Evolutionary conservation across 352 stramenopile genomes (phyloP).

Genomic region (Thalassiosira livingstoniorum): DNA sequence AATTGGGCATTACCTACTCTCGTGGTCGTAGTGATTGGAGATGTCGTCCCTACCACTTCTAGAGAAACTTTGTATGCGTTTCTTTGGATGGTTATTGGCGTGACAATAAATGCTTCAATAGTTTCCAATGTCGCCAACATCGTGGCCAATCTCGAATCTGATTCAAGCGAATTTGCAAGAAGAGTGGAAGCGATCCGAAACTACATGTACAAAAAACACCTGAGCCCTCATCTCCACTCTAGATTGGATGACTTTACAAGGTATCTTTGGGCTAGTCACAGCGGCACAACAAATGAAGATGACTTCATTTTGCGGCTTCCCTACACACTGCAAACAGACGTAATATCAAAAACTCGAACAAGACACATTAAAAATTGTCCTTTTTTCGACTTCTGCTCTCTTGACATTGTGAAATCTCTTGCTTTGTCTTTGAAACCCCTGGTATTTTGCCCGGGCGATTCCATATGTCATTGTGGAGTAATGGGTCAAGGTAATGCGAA

Average conservation of each 20-base stretch:
- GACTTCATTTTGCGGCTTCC: slow-evolving; percentile 66
- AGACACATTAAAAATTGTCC: slow-evolving; percentile 65
- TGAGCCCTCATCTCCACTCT: slow-evolving; percentile 52
- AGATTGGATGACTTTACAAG: slow-evolving; percentile 69
- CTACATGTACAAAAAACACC: slow-evolving; percentile 71
- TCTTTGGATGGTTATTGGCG: slow-evolving; percentile 78
- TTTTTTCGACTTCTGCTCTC: slow-evolving; percentile 77
- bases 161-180: slow-evolving; percentile 66
- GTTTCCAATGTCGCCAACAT: slow-evolving; percentile 83
- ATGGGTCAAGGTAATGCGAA: slow-evolving; percentile 49
- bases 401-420: slow-evolving; percentile 73
- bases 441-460: slow-evolving; percentile 70
- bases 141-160: slow-evolving; percentile 75
- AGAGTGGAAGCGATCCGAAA: slow-evolving; percentile 77
- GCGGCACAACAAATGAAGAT: slow-evolving; percentile 52
- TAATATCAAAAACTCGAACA: slow-evolving; percentile 54
- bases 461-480: slow-evolving; percentile 74
- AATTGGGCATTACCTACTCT: slow-evolving; percentile 85
- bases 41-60: slow-evolving; percentile 76
- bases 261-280: slow-evolving; percentile 61
- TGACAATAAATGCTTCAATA: slow-evolving; percentile 82
- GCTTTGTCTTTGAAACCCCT: slow-evolving; percentile 64
- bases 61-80: slow-evolving; percentile 81
- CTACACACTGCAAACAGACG: slow-evolving; percentile 66
- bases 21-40: slow-evolving; percentile 83